Evolutionary conservation across 441 rosid species (phyloP).

Genomic region (Eutrema salsugineum): DNA sequence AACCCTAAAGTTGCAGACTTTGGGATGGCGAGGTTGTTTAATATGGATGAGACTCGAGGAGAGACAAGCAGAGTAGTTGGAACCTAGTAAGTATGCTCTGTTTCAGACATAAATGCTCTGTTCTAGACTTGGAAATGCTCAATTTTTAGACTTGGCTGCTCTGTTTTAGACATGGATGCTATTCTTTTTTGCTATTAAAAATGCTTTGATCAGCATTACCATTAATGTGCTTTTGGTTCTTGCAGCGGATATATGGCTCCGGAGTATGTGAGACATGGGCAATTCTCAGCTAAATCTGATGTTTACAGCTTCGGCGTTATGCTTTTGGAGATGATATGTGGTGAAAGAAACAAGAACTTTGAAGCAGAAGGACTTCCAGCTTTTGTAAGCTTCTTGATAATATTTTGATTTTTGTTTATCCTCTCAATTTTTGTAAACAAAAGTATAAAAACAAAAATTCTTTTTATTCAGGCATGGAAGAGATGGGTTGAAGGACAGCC

Average conservation of each 20-base stretch:
- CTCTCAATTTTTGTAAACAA: neutral
- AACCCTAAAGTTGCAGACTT: slow-evolving; percentile 32
- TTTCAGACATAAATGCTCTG: neutral
- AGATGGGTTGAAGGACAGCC: slow-evolving; percentile 20
- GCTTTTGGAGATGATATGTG: slow-evolving; percentile 23
- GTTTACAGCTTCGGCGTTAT: slow-evolving; percentile 27
- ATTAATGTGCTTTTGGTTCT: neutral
- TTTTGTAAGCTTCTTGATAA: slow-evolving; percentile 14
- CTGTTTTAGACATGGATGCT: neutral
- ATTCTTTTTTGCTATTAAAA: neutral
- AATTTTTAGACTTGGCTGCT: neutral
- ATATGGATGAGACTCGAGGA: slow-evolving; percentile 30
- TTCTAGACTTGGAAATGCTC: neutral
- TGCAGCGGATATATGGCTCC: slow-evolving; percentile 28
- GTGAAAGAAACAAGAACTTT: slow-evolving; percentile 25
- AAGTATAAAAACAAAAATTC: neutral
- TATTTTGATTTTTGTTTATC: neutral
- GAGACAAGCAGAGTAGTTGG: slow-evolving; percentile 33
- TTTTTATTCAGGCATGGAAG: slow-evolving; percentile 27
- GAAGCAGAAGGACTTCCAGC: slow-evolving; percentile 28
- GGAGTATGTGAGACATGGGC: slow-evolving; percentile 23
- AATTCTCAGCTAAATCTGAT: slow-evolving; percentile 26
- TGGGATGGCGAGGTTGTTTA: slow-evolving; percentile 34
- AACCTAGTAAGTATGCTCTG: slow-evolving; percentile 22
- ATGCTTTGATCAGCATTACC: neutral